Base-by-base conservation (phyloP, 2,329 filamentous ascomycete genomes). In the Alternaria angustiovoidea region DNA sequence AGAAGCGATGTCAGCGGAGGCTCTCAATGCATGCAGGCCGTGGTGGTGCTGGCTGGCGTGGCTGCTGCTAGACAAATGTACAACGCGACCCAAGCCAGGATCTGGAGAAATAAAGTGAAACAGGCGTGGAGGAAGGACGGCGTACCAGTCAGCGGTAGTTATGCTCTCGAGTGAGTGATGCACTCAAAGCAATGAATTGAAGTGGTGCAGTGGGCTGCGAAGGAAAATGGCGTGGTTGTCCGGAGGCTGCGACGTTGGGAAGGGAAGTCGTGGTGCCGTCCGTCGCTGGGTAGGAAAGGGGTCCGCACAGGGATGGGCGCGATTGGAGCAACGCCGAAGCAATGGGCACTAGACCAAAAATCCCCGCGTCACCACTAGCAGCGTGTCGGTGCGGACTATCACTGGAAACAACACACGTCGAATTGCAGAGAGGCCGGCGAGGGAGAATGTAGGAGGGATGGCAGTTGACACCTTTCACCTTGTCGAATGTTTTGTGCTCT, bases 141-240 rank as follows among this genome's bases (percentile, higher is more conserved):
- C 77, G 72, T 75, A 79, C 77, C 77, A 75, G 74, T 71, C 65
- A 73, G 72, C 66, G 63, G 65, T 73, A 74, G 69, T 62, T 66
- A 74, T 77, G 74, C 73, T 76, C 60, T 69, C 66, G 73, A 69
- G 72, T 65, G 72, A 73, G 69, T 64, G 68, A 71, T 69, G 67
- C 70, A 72, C 72, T 73, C 69, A 65, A 68, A 71, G 71, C 71
- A 74, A 74, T 71, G 69, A 66, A 65, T 63, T 65, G 61, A 51
- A 47, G 62, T 51, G 39, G 46, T 63, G 67, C 66, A 67, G 70
- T 51, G 38, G 66, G 53, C 61, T 65, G 72, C 59, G 64, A 66
- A 66, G 64, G 69, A 64, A 63, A 64, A 72, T 67, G 66, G 68
- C 64, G 71, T 68, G 67, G 68, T 67, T 67, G 61, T 63, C 52